phyloP scores from a whole-genome alignment of 1,139 yeast species.

The Tardiomyces blankii region DNA sequence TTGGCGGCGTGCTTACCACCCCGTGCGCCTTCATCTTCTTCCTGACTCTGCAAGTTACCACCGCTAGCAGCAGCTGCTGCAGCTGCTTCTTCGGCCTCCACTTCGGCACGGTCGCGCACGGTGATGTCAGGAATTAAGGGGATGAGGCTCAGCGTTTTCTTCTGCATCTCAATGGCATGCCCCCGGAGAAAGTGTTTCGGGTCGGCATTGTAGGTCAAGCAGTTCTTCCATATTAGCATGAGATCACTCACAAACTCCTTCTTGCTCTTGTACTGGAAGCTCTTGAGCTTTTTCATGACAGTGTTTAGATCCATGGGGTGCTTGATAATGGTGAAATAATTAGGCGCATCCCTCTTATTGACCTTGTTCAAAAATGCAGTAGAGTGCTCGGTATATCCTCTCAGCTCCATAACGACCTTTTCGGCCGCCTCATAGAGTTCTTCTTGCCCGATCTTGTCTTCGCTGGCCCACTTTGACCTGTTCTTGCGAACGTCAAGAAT shows the following conservation, averaged over 20 bases:
- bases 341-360: constrained; percentile 94
- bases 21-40: constrained; percentile 11
- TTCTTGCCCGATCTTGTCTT: constrained; percentile 91
- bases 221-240: constrained; percentile 92
- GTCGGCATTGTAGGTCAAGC: constrained; percentile 86
- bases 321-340: constrained; percentile 80
- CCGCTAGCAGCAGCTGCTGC: constrained; percentile 6
- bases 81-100: constrained; percentile 65
- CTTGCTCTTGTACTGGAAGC: constrained; percentile 71
- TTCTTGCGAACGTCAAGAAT: constrained; percentile 90
- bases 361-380: constrained; percentile 93
- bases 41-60: constrained; percentile 7
- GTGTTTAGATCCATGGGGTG: constrained; percentile 96
- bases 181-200: constrained; percentile 86
- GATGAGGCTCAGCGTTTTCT: constrained; percentile 60
- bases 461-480: constrained; percentile 94
- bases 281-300: constrained; percentile 78
- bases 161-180: constrained; percentile 95
- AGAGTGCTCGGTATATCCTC: constrained; percentile 93
- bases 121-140: constrained; percentile 86
- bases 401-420: constrained; percentile 77
- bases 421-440: constrained; percentile 96
- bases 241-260: constrained; percentile 86
- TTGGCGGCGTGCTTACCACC: constrained; percentile 11
- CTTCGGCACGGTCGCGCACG: constrained; percentile 70